Conservation (phyloP, 2,329 filamentous ascomycete genomes). For the Arthrobotrys iridis region DNA sequence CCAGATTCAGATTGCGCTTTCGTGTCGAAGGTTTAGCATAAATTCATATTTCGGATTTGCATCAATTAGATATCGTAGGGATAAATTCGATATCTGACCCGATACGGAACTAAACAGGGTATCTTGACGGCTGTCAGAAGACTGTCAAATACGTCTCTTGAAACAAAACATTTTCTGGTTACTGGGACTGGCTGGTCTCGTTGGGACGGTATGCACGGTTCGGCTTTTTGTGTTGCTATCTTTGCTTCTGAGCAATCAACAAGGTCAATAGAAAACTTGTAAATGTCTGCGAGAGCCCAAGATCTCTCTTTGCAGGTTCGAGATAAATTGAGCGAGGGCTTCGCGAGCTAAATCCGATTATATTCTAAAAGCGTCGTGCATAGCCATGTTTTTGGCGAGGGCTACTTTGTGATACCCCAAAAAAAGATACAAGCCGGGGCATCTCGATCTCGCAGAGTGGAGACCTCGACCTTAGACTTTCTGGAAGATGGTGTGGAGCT, state of each 20-base stretch:
- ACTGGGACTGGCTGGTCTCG: slow-evolving; percentile 5
- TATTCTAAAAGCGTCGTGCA: slow-evolving; percentile 16
- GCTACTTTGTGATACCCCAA: slow-evolving; percentile 23
- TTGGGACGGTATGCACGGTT: slow-evolving; percentile 22
- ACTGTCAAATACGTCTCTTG: slow-evolving; percentile 7
- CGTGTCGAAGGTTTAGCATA: slow-evolving; percentile 35
- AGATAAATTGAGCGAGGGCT: not conserved
- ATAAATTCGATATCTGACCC: slow-evolving; percentile 26
- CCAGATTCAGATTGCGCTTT: not conserved
- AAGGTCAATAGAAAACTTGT: not conserved
- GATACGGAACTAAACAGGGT: not conserved
- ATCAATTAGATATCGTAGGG: slow-evolving; percentile 2
- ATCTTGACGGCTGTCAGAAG: slow-evolving; percentile 17
- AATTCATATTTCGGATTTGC: slow-evolving; percentile 14
- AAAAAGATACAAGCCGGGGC: slow-evolving; percentile 33
- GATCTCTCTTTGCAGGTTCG: not conserved
- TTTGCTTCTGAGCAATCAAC: not conserved
- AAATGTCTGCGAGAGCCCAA: not conserved
- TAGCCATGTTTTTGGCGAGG: slow-evolving; percentile 39
- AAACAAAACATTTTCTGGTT: slow-evolving; percentile 38
- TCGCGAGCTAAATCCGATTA: not conserved
- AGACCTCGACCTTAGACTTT: not conserved
- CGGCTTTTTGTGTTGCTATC: slow-evolving; percentile 35
- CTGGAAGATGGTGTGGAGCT: slow-evolving; percentile 18
- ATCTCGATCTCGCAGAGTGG: slow-evolving; percentile 19